Base-by-base conservation (phyloP, 2,329 filamentous ascomycete species). In the Colletotrichum simmondsii region DNA sequence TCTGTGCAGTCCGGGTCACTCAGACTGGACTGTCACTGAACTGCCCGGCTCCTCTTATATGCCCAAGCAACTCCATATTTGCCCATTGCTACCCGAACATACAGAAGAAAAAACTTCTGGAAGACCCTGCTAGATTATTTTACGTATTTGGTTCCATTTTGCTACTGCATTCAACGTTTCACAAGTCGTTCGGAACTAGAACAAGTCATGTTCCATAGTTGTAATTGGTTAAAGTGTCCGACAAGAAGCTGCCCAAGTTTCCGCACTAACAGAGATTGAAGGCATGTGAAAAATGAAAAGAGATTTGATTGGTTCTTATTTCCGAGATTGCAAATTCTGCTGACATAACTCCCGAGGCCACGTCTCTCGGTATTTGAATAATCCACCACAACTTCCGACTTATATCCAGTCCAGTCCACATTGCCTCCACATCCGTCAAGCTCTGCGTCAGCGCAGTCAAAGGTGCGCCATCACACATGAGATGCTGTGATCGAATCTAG, bases 311-410 rank as follows among this genome's bases (percentile, higher is more conserved):
- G 62, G 62, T 4, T n/a, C 12, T 1, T 2, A 12, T 3, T 4
- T 16, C 62, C 62, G 32, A 46, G 10, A 30, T 11, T 35, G 24
- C 52, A 19, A 16, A 2, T 60, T 12, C 24, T n/a, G n/a, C 30
- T 42, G 11, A 6, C 19, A 57, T 28, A 68, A 61, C 16, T 54
- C 26, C 65, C 65, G 65, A 70, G 32, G 12, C 37, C 19, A 5
- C 14, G 16, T 6, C 3, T 10, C 30, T 56, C 49, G 52, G 49
- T n/a, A 37, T 42, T 42, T 52, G 6, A 16, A 32, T 24, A 19
- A 19, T 57, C 46, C 58, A 42, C 26, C 10, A 4, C 30, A 54
- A 65, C 54, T 65, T 58, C 53, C 61, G 67, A 57, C 42, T 61
- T 68, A 68, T 46, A 68, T 49, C 42, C 19, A 49, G 42, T 49